Conservation (phyloP, 805 yeast species). For the Candida nonsorbophila region DNA sequence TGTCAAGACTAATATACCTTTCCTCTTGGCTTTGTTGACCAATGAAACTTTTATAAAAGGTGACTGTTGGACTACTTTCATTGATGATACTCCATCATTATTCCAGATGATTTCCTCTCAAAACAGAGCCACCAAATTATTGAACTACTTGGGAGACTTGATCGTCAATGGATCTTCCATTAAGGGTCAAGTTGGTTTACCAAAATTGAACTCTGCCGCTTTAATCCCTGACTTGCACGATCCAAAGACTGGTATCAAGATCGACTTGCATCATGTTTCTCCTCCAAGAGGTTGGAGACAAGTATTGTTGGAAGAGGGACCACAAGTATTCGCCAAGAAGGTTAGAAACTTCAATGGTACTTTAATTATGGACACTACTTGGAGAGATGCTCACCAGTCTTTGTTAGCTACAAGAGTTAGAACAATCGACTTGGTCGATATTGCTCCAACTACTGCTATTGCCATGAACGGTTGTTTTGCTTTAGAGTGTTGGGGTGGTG, state of each 20-base stretch:
- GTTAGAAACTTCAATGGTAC: conserved; percentile 84
- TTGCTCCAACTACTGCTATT: conserved; percentile 91
- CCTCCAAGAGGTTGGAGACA: conserved; percentile 86
- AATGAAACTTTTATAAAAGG: conserved; percentile 83
- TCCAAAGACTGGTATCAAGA: conserved; percentile 48
- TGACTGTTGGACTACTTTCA: conserved; percentile 96
- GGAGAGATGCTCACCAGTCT: conserved; percentile 99
- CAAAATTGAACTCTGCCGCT: conserved; percentile 75
- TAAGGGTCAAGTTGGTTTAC: conserved; percentile 91
- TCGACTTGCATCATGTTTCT: conserved; percentile 45
- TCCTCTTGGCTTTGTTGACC: conserved; percentile 84
- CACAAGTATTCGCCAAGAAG: conserved; percentile 82
- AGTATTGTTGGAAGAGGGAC: conserved; percentile 77
- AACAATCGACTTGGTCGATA: conserved; percentile 83
- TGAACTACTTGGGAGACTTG: conserved; percentile 87
- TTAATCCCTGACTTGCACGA: conserved; percentile 69
- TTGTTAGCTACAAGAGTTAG: conserved; percentile 95
- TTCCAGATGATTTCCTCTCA: conserved; percentile 93
- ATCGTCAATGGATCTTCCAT: conserved; percentile 95
- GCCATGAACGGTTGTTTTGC: conserved; percentile 91
- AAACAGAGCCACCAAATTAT: conserved; percentile 93
- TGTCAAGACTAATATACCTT: conserved; percentile 97
- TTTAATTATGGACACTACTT: conserved; percentile 94
- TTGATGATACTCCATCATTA: conserved; percentile 94
- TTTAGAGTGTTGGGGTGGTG: conserved; percentile 99